Evolutionary conservation across 768 basidiomycete species (phyloP).

Genomic region (Suillus tomentosus): DNA sequence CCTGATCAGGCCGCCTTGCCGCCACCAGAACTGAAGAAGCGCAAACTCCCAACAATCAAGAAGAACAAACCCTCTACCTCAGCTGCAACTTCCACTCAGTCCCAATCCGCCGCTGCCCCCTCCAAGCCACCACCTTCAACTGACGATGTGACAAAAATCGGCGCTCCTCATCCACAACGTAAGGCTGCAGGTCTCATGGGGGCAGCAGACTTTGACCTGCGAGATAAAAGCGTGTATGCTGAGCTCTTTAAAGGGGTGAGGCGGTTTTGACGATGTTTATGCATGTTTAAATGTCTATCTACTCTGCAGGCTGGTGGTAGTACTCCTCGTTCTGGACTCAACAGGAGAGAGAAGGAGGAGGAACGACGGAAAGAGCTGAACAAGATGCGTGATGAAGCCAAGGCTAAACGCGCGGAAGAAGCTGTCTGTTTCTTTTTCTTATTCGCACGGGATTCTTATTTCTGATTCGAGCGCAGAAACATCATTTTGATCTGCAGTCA

Average conservation of each 20-base stretch:
- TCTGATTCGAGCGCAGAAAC: slow-evolving; percentile 37
- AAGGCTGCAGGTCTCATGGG: slow-evolving; percentile 47
- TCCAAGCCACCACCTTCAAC: slow-evolving; percentile 23
- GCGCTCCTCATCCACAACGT: slow-evolving; percentile 30
- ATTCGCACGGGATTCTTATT: neutral
- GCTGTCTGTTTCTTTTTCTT: slow-evolving; percentile 42
- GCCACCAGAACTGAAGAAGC: slow-evolving; percentile 46
- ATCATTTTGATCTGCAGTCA: slow-evolving; percentile 56
- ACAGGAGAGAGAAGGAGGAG: slow-evolving; percentile 51
- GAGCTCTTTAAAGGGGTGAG: slow-evolving; percentile 61
- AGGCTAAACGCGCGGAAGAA: slow-evolving; percentile 55
- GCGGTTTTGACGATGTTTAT: slow-evolving; percentile 10
- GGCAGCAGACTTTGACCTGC: slow-evolving; percentile 62
- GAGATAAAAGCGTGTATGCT: slow-evolving; percentile 62
- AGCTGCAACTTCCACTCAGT: slow-evolving; percentile 25
- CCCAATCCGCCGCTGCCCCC: slow-evolving; percentile 24
- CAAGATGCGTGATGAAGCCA: slow-evolving; percentile 70
- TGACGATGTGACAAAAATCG: slow-evolving; percentile 30
- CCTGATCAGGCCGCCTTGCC: slow-evolving; percentile 29
- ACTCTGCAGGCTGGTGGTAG: slow-evolving; percentile 41
- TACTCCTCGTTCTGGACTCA: slow-evolving; percentile 47
- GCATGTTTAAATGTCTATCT: slow-evolving; percentile 6
- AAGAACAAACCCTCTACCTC: slow-evolving; percentile 52
- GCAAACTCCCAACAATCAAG: slow-evolving; percentile 68
- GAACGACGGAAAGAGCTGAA: slow-evolving; percentile 68